Evolutionary conservation across 1,284 basidiomycete species (phyloP).

Genomic region (Marasmius fiardii): DNA sequence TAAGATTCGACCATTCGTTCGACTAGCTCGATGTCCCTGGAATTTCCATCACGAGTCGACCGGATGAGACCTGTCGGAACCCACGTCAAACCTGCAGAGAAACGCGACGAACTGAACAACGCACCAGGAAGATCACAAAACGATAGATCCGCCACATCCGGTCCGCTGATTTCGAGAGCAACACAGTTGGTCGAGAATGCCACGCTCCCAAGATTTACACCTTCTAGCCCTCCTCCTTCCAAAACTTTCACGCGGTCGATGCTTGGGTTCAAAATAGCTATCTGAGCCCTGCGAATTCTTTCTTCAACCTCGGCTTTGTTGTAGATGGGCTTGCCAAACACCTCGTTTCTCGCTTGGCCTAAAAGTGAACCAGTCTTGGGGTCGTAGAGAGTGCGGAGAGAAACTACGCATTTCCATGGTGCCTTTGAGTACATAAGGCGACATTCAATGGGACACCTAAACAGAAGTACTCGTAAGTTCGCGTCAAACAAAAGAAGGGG

Average conservation of each 20-base stretch:
- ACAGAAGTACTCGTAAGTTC: not conserved
- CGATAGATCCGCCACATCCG: conserved; percentile 66
- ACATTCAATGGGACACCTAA: conserved; percentile 72
- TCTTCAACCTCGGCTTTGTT: conserved; percentile 58
- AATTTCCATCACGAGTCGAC: conserved; percentile 49
- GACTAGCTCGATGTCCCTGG: conserved; percentile 61
- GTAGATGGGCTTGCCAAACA: conserved; percentile 53
- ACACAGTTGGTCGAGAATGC: conserved; percentile 63
- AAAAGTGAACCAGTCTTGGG: conserved; percentile 35
- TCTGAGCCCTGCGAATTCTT: conserved; percentile 65
- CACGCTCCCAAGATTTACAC: conserved; percentile 16
- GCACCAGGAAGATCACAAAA: conserved; percentile 69
- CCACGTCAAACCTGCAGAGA: not conserved
- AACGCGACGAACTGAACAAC: conserved; percentile 5
- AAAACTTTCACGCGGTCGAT: conserved; percentile 34
- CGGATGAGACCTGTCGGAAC: conserved; percentile 55
- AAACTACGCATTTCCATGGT: conserved; percentile 61
- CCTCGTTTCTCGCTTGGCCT: conserved; percentile 34
- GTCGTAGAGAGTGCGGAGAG: conserved; percentile 50
- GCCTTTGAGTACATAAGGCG: conserved; percentile 43
- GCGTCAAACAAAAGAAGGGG: not conserved
- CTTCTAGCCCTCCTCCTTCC: conserved; percentile 22
- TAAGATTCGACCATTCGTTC: conserved; percentile 54
- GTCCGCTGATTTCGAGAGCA: conserved; percentile 63
- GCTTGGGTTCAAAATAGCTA: conserved; percentile 65